Conservation (phyloP, 345 rosid species). For the Bretschneidera sinensis region DNA sequence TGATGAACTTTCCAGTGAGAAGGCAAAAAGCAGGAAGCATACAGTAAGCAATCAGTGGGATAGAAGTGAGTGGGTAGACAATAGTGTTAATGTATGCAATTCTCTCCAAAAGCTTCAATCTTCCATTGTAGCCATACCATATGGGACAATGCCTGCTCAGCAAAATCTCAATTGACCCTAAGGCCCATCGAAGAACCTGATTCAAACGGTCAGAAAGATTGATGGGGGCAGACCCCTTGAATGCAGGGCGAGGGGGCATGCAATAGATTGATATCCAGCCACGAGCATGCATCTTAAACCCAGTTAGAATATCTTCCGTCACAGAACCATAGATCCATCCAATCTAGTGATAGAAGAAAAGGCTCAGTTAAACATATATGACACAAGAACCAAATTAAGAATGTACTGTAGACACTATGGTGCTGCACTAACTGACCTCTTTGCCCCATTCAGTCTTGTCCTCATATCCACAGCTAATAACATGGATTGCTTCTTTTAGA, state of each 20-base stretch:
- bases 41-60: slow-evolving; percentile 91
- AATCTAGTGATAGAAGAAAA: slow-evolving; percentile 43
- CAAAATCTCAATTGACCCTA: slow-evolving; percentile 95
- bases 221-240: slow-evolving; percentile 99
- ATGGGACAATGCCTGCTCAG: slow-evolving; percentile 98
- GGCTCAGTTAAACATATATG: not conserved
- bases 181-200: slow-evolving; percentile 99
- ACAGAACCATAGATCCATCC: slow-evolving; percentile 99
- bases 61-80: slow-evolving; percentile 89
- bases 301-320: slow-evolving; percentile 98
- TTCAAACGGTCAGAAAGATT: slow-evolving; percentile 98
- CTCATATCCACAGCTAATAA: slow-evolving; percentile 98
- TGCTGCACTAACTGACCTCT: slow-evolving; percentile 51
- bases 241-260: slow-evolving; percentile 99
- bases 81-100: slow-evolving; percentile 94
- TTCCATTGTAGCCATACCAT: slow-evolving; percentile 95
- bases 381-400: not conserved
- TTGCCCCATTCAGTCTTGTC: slow-evolving; percentile 99
- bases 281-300: slow-evolving; percentile 99
- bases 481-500: slow-evolving; percentile 96
- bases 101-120: slow-evolving; percentile 79
- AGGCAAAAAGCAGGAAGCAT: slow-evolving; percentile 95
- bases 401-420: not conserved
- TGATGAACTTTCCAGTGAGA: slow-evolving; percentile 85
- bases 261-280: slow-evolving; percentile 98